These are phyloP conservation scores for Auriscalpium vulgare DNA, from an alignment of 768 basidiomycete genomes.

Conservation along the genomic window DNA sequence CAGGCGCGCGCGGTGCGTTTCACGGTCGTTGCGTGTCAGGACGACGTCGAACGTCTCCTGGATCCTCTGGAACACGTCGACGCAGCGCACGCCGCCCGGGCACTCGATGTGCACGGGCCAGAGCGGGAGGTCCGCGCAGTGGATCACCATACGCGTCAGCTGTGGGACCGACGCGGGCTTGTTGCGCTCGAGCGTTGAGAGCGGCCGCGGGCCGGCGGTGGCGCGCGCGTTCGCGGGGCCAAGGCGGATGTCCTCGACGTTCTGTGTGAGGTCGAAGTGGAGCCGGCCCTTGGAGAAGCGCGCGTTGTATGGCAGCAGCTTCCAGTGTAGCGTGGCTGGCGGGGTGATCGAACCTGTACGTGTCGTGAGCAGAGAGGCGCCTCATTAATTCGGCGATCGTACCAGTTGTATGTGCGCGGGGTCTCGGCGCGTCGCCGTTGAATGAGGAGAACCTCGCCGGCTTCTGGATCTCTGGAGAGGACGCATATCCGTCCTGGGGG, in stretches of 20 bases:
- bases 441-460: neutral
- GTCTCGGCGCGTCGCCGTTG: neutral
- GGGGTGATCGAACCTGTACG: constrained; percentile 17
- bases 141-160: constrained; percentile 43
- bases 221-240: constrained; percentile 9
- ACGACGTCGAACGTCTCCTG: constrained; percentile 38
- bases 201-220: constrained; percentile 18
- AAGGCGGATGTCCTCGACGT: constrained; percentile 23
- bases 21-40: constrained; percentile 38
- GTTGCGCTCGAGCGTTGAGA: constrained; percentile 31
- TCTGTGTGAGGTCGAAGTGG: constrained; percentile 39
- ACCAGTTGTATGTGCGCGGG: neutral
- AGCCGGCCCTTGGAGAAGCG: constrained; percentile 29
- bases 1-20: constrained; percentile 16
- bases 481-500: constrained; percentile 11
- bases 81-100: constrained; percentile 37
- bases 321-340: constrained; percentile 40
- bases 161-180: constrained; percentile 36
- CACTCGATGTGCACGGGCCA: constrained; percentile 38
- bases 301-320: constrained; percentile 33
- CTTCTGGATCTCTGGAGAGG: constrained; percentile 23
- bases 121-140: constrained; percentile 30
- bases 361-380: neutral
- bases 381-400: neutral
- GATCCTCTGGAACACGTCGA: constrained; percentile 54